Evolutionary conservation across 2,329 filamentous ascomycete species (phyloP), one percentile per base, ranked within the genome.

Genomic region (Colletotrichum nymphaeae): DNA sequence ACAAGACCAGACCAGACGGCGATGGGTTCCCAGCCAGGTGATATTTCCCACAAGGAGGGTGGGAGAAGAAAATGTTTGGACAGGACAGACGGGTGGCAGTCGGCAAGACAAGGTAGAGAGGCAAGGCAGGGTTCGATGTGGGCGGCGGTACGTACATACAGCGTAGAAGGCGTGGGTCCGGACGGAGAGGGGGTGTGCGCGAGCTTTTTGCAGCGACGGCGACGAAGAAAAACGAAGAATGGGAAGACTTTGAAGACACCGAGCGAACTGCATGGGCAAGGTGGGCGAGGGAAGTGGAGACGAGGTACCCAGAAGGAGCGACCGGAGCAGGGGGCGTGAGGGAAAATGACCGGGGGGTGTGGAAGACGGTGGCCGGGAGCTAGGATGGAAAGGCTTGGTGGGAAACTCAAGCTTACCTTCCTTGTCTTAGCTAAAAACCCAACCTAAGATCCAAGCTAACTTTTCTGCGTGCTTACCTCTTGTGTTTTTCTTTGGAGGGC

Each of bases 21-120:
- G 62, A 60, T 7, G 68, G 68, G 55, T 67, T 74, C 32, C 63
- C 52, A 59, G 26, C 63, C 52, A 59, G 26, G 28, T 42, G 49
- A 32, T 53, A 67, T 67, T 72, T 70, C 42, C 26, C 52, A 53
- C 49, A 35, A 49, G 63, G 68, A 63, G 72, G 69, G 69, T 56
- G 72, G 57, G 70, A 60, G 60, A 73, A 67, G 55, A 65, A 63
- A 70, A 73, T 70, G 70, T 70, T 60, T 66, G 67, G 70, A 57
- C 24, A 60, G 30, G 52, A 26, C 35, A 35, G 53, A 63, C 63
- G 49, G 28, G 62, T 53, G 68, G 53, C 26, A 30, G 35, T 60
- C 24, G 49, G 53, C 26, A 16, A 53, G 67, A 64, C 35, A 37
- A 49, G 24, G 30, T 11, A 32, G 11, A 35, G 24, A n/a, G 59